phyloP scores from a whole-genome alignment of 306 rosid genomes.

The Cicer bijugum region DNA sequence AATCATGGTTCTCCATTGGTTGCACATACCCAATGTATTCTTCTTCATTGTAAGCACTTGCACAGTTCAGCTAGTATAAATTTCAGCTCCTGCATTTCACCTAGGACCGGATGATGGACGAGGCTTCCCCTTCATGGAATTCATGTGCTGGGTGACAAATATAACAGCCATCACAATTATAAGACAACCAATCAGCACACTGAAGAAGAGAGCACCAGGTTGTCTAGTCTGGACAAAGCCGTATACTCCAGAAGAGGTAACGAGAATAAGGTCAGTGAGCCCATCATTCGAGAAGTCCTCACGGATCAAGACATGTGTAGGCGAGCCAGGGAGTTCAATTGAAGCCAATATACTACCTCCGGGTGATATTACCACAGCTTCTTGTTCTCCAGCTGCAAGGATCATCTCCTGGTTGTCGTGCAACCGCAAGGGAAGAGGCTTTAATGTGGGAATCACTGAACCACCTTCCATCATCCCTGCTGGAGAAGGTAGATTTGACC shows the following conservation, averaged over 20 bases:
- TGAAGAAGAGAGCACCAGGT: conserved; percentile 97
- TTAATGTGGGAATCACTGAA: conserved; percentile 77
- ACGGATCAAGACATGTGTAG: conserved; percentile 74
- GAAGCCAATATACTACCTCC: conserved; percentile 77
- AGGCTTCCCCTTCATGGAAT: conserved; percentile 82
- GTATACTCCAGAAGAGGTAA: conserved; percentile 81
- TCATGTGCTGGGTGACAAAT: conserved; percentile 89
- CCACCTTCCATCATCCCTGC: conserved; percentile 94
- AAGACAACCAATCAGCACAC: conserved; percentile 93
- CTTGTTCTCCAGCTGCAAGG: conserved; percentile 98
- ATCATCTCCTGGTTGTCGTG: conserved; percentile 72
- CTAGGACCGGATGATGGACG: conserved; percentile 64
- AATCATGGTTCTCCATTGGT: conserved; percentile 18
- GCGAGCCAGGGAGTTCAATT: conserved; percentile 81
- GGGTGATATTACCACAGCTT: conserved; percentile 83
- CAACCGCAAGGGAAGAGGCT: conserved; percentile 70
- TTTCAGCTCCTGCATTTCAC: conserved; percentile 48
- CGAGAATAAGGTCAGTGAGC: conserved; percentile 84
- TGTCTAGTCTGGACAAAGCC: conserved; percentile 97
- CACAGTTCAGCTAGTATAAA: conserved; percentile 31
- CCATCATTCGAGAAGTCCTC: conserved; percentile 98
- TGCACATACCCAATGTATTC: conserved; percentile 24
- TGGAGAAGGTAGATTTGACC: conserved; percentile 98
- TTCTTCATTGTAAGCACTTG: conserved; percentile 22
- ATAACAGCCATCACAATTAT: conserved; percentile 88